Evolutionary conservation across 495 filamentous ascomycete species (phyloP).

Genomic region (Xylaria telfairii): DNA sequence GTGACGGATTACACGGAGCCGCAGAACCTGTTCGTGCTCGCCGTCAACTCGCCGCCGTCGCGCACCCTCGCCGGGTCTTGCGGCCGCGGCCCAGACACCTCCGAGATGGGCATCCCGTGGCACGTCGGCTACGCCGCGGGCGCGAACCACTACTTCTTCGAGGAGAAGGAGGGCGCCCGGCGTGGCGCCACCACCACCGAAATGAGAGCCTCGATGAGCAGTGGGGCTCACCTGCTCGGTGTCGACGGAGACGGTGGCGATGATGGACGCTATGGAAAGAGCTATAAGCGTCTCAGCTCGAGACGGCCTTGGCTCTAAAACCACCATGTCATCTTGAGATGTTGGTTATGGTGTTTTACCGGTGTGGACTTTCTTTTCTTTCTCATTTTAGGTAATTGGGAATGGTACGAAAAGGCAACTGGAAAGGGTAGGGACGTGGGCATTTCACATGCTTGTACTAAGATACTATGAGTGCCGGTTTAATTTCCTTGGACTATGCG

Average conservation of each 20-base stretch:
- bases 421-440: neutral
- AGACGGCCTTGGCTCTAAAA: conserved; percentile 34
- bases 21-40: conserved; percentile 71
- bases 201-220: conserved; percentile 19
- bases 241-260: neutral
- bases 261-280: conserved; percentile 21
- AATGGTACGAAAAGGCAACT: neutral
- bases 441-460: neutral
- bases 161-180: conserved; percentile 33
- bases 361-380: neutral
- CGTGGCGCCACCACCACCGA: neutral
- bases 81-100: conserved; percentile 63
- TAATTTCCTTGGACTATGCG: too few species aligned
- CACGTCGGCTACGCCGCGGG: conserved; percentile 54
- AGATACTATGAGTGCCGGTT: neutral
- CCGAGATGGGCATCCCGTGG: conserved; percentile 65
- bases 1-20: conserved; percentile 78
- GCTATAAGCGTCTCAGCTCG: conserved; percentile 38
- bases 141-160: conserved; percentile 49
- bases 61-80: conserved; percentile 63
- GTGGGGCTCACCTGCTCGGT: conserved; percentile 31
- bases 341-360: neutral
- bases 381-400: neutral
- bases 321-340: neutral
- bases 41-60: conserved; percentile 69